phyloP scores from a whole-genome alignment of 148 eudicot genomes.

The Rhododendron molle region DNA sequence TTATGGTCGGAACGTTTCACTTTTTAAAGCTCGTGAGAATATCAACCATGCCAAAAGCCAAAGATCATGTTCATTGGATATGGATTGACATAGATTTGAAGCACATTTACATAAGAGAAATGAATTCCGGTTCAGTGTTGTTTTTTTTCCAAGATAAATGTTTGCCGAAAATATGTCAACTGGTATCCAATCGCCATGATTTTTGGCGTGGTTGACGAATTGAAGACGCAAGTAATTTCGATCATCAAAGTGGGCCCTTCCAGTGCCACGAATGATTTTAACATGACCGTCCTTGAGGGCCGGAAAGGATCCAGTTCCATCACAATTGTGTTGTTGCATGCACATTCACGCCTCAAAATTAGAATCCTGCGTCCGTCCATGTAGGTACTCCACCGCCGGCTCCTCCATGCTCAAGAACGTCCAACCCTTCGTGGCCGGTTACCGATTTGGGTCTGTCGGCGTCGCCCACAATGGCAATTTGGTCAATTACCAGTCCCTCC shows the following conservation, averaged over 20 bases:
- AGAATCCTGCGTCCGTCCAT: neutral
- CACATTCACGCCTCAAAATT: neutral
- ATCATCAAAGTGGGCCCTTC: neutral
- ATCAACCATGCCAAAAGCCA: neutral
- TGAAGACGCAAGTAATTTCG: neutral
- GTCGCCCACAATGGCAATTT: conserved; percentile 88
- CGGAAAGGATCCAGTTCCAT: neutral
- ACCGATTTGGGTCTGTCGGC: conserved; percentile 66
- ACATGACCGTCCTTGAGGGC: neutral
- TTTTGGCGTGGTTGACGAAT: neutral
- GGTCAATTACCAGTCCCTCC: conserved; percentile 57
- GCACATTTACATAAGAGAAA: neutral
- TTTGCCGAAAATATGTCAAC: neutral
- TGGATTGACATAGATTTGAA: neutral
- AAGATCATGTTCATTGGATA: neutral
- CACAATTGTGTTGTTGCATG: neutral
- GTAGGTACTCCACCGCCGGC: conserved; percentile 30
- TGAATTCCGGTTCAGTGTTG: neutral
- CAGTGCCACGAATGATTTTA: neutral
- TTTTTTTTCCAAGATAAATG: neutral
- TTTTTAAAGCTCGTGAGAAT: neutral
- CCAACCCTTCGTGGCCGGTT: conserved; percentile 77
- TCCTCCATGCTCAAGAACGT: conserved; percentile 73
- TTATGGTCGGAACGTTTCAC: neutral
- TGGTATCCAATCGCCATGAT: neutral